These are phyloP conservation scores for Kodamaea jinghongensis DNA, from an alignment of 805 yeast genomes.

Conservation along the genomic window DNA sequence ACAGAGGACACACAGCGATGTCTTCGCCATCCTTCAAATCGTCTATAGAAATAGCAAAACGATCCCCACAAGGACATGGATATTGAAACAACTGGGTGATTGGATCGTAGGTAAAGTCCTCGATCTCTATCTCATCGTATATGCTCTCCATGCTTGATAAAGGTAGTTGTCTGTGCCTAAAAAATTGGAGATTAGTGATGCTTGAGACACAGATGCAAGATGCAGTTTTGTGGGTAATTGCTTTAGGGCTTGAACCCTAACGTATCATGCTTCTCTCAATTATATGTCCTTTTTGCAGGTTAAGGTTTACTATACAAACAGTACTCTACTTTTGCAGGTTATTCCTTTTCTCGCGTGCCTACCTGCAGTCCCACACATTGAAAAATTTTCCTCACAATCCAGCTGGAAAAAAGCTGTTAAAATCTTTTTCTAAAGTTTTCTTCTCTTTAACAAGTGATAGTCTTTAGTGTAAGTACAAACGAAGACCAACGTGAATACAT, in stretches of 20 bases:
- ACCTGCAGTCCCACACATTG: conserved; percentile 1
- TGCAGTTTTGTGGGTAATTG: neutral
- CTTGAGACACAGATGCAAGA: too few relatives aligned
- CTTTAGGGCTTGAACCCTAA: conserved; percentile 15
- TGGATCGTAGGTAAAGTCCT: conserved; percentile 90
- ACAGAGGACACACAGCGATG: conserved; percentile 94
- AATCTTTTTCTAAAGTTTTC: conserved; percentile 14
- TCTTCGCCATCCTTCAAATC: conserved; percentile 90
- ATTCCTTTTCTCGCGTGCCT: neutral
- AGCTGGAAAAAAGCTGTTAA: conserved; percentile 1
- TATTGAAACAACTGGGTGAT: conserved; percentile 79
- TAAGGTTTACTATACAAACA: too few relatives aligned
- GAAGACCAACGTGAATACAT: neutral
- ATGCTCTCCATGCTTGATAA: conserved; percentile 49
- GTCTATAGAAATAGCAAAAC: conserved; percentile 79
- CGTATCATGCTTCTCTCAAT: neutral
- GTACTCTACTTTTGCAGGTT: neutral
- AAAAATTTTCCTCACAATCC: conserved; percentile 9
- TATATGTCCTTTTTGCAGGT: conserved; percentile 1
- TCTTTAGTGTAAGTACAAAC: conserved; percentile 14
- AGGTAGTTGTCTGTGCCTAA: neutral
- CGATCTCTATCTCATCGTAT: conserved; percentile 95
- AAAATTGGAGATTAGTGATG: too few relatives aligned
- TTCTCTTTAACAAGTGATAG: conserved; percentile 16
- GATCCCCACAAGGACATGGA: conserved; percentile 98